Evolutionary conservation across 352 stramenopile species (phyloP).

Genomic region (Pythium sukuiense): DNA sequence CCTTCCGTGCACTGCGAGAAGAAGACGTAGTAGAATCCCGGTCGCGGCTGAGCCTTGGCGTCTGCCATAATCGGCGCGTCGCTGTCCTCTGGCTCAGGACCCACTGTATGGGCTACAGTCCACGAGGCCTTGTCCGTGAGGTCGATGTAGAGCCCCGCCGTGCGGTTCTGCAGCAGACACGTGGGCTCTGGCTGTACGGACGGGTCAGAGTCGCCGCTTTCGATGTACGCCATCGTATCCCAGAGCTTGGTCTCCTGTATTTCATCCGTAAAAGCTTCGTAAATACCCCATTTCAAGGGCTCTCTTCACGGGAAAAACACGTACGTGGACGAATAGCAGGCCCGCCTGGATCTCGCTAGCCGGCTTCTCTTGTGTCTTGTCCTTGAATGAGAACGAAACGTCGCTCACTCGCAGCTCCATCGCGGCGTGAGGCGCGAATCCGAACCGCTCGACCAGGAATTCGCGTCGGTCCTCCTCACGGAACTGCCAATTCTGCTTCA

Average conservation of each 20-base stretch:
- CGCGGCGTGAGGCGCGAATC: conserved; percentile 62
- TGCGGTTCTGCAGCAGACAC: conserved; percentile 52
- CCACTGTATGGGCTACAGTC: conserved; percentile 46
- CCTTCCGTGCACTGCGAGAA: conserved; percentile 77
- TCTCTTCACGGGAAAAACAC: conserved; percentile 1
- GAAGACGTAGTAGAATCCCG: conserved; percentile 89
- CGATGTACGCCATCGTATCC: conserved; percentile 49
- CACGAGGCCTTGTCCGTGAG: conserved; percentile 54
- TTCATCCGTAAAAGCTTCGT: neutral
- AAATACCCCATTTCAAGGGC: neutral
- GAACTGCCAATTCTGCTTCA: conserved; percentile 84
- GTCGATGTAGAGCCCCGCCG: conserved; percentile 59
- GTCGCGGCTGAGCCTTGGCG: conserved; percentile 24
- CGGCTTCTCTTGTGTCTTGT: conserved; percentile 1
- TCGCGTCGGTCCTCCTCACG: conserved; percentile 61
- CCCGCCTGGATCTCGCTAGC: conserved; percentile 33
- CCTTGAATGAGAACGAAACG: conserved; percentile 37
- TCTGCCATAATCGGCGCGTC: conserved; percentile 13
- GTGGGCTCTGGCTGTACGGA: conserved; percentile 15
- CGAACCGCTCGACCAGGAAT: conserved; percentile 92
- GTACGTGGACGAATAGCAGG: conserved; percentile 70
- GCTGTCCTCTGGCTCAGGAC: conserved; percentile 21
- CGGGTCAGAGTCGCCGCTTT: conserved; percentile 34
- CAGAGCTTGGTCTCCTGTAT: conserved; percentile 53
- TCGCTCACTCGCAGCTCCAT: conserved; percentile 73